Base-by-base conservation (phyloP, 345 rosid genomes). In the Reutealis trisperma region DNA sequence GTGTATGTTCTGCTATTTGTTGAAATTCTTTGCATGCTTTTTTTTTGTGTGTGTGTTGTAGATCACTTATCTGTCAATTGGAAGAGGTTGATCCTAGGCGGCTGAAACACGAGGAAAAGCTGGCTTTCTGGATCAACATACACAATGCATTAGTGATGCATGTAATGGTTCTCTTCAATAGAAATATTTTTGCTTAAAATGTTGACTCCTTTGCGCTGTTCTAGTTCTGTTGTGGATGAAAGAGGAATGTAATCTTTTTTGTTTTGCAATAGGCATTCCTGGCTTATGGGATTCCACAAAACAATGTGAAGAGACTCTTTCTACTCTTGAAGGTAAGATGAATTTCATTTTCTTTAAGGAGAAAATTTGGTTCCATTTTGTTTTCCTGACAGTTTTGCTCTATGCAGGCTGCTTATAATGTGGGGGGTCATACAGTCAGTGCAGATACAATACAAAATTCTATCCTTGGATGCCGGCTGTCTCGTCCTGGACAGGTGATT, bases 111-210 rank as follows among this genome's bases (percentile, higher is more conserved):
- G 94, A 89, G 74, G 99, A 96, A 86, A 93, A 92, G 85, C 81
- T 96, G 32, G 97, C 99, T 24, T 96, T 96, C 84, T 96, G 98
- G 99, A 89, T 94, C 82, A 96, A 96, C 63, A 78, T 93, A 75
- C 99, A 96, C 85, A 96, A 96, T 80, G 91, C 97, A 19, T 77
- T 94, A 54, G 95, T 91, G 81, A 96, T 94, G 99, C 99, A 96
- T 88, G 99, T 96, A 92, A 90, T 66, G 71, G 19, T 80, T 60
- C 82, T 78, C 74, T 57, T 73, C 75, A 14, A 22, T 30, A 21
- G 12, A 22, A 34, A 55, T 52, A 22, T 22, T 66, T 34, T 67
- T 49, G 1, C 2, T 37, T 66, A 68, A 4, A 21, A 21, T 60
- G 8, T 61, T 37, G 37, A 61, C 63, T 67, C 34, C 67, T 55